Evolutionary conservation across 2,329 filamentous ascomycete genomes (phyloP).

Genomic region (Bipolaris bicolor): DNA sequence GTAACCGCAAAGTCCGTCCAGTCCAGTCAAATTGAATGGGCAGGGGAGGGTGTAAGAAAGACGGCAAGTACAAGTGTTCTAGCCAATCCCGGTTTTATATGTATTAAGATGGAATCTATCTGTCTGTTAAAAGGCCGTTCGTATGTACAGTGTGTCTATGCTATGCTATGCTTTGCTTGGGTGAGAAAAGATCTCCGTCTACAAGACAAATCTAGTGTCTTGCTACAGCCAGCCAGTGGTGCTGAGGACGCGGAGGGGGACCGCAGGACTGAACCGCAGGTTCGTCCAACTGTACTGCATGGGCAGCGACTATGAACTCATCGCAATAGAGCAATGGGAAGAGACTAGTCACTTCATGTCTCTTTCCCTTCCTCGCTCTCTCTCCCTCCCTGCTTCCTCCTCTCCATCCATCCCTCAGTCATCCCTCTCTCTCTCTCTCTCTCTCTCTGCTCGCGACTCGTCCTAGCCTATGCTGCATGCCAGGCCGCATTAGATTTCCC

Average conservation of each 20-base stretch:
- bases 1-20: conserved; percentile 11
- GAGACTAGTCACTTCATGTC: not conserved
- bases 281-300: not conserved
- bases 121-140: not conserved
- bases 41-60: not conserved
- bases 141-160: not conserved
- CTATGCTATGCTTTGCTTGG: not conserved
- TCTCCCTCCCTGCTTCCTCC: not conserved
- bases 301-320: not conserved
- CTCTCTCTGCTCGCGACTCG: not conserved
- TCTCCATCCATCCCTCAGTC: not conserved
- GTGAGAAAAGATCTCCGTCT: not conserved
- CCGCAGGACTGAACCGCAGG: not conserved
- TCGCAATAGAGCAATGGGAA: not conserved
- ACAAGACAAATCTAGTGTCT: not conserved
- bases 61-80: too few relatives aligned
- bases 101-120: not conserved
- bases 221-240: not conserved
- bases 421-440: not conserved
- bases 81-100: not conserved
- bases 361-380: not conserved
- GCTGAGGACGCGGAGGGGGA: not conserved
- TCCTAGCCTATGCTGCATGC: not conserved
- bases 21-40: not conserved
- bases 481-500: not conserved